Evolutionary conservation across 306 rosid genomes (phyloP), one percentile per base, ranked within the genome.

Genomic region (Acacia crassicarpa): DNA sequence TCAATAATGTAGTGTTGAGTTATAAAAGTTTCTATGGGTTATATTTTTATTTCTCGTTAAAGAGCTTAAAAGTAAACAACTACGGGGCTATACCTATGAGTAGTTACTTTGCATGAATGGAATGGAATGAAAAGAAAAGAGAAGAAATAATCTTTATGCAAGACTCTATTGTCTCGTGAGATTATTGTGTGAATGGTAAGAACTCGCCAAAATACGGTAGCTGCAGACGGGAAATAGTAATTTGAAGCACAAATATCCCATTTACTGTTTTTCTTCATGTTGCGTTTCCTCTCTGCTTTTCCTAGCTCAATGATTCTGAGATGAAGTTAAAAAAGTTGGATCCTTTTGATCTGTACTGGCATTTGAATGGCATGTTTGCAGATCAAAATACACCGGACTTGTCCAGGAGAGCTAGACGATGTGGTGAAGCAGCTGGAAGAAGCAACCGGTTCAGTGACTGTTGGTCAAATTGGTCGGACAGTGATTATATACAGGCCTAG

Each of bases 401-500:
- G 99, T 81, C 97, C 98, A 0, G 94, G 91, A 65, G 99, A 93
- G 89, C 85, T 93, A 63, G 97, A 89, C 8, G 97, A 93, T 78
- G 91, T 75, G 59, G 91, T 92, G 69, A 88, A 82, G 89, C 93
- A 86, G 79, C 73, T 91, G 82, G 94, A 90, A 86, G 87, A 88
- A 81, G 74, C 84, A 81, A 91, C 97, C 23, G 90, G 94, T 72
- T 93, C 97, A 0, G 98, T 93, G 84, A 88, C 91, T 49, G 92
- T 93, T 25, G 85, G 91, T 67, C 85, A 84, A 78, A 90, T 93
- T 76, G 98, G 98, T 70, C 86, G 98, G 83, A 93, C 98, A 22
- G 78, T 92, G 69, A 90, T 91, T 58, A 77, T 95, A 72, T 95
- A 90, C 82, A 80, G 90, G 85, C 99, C 99, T 40, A 95, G 99